Evolutionary conservation across 2,329 filamentous ascomycete species (phyloP).

Genomic region (Metarhizium guizhouense): DNA sequence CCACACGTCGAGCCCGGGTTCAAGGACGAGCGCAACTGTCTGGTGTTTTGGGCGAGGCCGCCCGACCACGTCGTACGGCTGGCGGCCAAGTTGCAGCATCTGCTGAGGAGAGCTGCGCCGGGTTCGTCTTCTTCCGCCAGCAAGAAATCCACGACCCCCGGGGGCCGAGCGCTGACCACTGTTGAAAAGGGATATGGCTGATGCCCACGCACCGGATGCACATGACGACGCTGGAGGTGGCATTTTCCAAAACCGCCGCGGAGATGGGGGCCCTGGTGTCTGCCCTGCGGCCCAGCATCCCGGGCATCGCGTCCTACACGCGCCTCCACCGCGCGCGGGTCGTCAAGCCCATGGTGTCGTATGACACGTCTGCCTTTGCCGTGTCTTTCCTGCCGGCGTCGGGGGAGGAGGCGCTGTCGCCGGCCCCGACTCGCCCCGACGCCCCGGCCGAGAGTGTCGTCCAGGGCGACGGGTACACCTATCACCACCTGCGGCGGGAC

Average conservation of each 20-base stretch:
- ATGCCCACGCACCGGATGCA: constrained; percentile 76
- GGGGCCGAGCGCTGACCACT: no score
- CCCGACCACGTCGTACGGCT: constrained; percentile 61
- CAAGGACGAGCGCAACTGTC: constrained; percentile 67
- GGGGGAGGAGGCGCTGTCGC: constrained; percentile 40
- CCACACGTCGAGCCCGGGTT: constrained; percentile 58
- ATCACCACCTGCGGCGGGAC: constrained; percentile 83
- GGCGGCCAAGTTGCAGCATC: constrained; percentile 58
- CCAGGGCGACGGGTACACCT: constrained; percentile 63
- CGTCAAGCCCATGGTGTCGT: constrained; percentile 74
- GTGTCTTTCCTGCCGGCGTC: constrained; percentile 78
- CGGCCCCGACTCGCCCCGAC: constrained; percentile 29
- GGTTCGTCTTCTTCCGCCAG: constrained; percentile 41
- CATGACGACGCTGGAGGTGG: constrained; percentile 75
- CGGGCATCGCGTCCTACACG: constrained; percentile 57
- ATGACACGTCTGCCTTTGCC: constrained; percentile 77
- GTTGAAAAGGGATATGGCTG: constrained; percentile 62
- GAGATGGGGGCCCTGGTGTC: constrained; percentile 59
- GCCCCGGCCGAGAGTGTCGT: constrained; percentile 22
- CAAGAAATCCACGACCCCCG: neutral
- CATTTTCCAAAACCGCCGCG: constrained; percentile 63
- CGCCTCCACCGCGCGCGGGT: constrained; percentile 61
- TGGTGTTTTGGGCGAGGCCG: constrained; percentile 84
- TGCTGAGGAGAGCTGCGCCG: constrained; percentile 55
- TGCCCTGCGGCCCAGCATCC: constrained; percentile 45